Evolutionary conservation across 345 rosid genomes (phyloP), one percentile per base, ranked within the genome.

Genomic region (Hypericum androsaemum): DNA sequence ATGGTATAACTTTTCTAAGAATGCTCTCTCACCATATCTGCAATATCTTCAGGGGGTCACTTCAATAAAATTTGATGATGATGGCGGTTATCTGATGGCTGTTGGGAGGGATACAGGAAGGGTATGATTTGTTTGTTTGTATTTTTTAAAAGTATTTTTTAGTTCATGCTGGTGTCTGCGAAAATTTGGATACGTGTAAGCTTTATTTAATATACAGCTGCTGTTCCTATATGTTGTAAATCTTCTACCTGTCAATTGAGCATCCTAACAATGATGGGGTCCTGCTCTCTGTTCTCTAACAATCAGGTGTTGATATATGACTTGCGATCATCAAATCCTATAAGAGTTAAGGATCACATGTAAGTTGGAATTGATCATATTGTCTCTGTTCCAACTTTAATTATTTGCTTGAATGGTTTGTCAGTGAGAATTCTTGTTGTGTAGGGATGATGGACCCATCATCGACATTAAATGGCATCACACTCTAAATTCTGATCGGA

Each of bases 391-490:
- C 10, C 1, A 22, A 22, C 32, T 45, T 17, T 52, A 40, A 54
- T 50, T 28, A n/a, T 5, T 45, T 70, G 37, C 56, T 54, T 37
- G 39, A 41, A 53, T 32, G 37, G 52, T 28, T 46, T 54, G 17
- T 14, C 9, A 16, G 22, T 14, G 10, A 22, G 32, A 46, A 5
- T 57, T n/a, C 12, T 54, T 61, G 22, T 47, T 57, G 5, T 68
- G 16, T 71, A 92, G 96, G 98, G 88, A 85, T 60, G 96, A 84
- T 58, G 74, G 94, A 64, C 84, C 89, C 37, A 88, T 85, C 74
- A 65, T 88, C 74, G 88, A 78, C 65, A 83, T 92, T 48, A 88
- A 88, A 71, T 85, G 98, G 98, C 98, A 92, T 67, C 75, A 60
- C 6, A 81, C 88, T 60, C 82, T 75, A 40, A 88, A 85, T 66